Percentiles rank a stretch among this genome's conserved stretches.
phyloP scores from a whole-genome alignment of 345 rosid species.

The Heritiera fomes region DNA sequence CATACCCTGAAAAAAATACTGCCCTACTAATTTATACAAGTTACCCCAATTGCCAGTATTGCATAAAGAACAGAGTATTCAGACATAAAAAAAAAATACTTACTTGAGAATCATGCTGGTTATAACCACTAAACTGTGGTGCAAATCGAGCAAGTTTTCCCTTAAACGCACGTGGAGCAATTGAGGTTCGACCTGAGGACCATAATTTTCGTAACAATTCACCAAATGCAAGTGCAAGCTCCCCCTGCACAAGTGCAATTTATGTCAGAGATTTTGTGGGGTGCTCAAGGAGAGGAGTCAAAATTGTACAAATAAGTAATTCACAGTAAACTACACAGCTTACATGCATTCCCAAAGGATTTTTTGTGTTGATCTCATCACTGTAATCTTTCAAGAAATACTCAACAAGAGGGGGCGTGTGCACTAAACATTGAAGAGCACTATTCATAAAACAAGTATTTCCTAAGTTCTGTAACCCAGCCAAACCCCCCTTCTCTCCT shows the following conservation, averaged over 20 bases:
- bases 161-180: slow-evolving; percentile 80
- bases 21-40: neutral
- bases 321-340: slow-evolving; percentile 27
- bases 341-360: slow-evolving; percentile 93
- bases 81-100: slow-evolving; percentile 23
- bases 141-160: slow-evolving; percentile 85
- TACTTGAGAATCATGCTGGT: slow-evolving; percentile 99
- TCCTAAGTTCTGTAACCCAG: slow-evolving; percentile 92
- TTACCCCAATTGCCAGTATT: neutral
- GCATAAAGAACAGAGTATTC: slow-evolving; percentile 6
- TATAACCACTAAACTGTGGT: slow-evolving; percentile 96
- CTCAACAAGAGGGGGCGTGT: slow-evolving; percentile 77
- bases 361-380: slow-evolving; percentile 70
- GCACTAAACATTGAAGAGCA: slow-evolving; percentile 88
- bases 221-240: slow-evolving; percentile 88
- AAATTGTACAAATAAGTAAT: slow-evolving; percentile 11
- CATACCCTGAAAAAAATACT: neutral
- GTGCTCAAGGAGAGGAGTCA: neutral
- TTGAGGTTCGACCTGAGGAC: slow-evolving; percentile 62
- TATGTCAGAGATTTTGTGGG: slow-evolving; percentile 24
- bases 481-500: slow-evolving; percentile 71
- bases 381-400: slow-evolving; percentile 84
- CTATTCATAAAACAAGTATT: slow-evolving; percentile 98
- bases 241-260: slow-evolving; percentile 65
- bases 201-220: slow-evolving; percentile 80